Evolutionary conservation across 1,284 basidiomycete species (phyloP), one percentile per base, ranked within the genome.

Genomic region (Moesziomyces sp.): DNA sequence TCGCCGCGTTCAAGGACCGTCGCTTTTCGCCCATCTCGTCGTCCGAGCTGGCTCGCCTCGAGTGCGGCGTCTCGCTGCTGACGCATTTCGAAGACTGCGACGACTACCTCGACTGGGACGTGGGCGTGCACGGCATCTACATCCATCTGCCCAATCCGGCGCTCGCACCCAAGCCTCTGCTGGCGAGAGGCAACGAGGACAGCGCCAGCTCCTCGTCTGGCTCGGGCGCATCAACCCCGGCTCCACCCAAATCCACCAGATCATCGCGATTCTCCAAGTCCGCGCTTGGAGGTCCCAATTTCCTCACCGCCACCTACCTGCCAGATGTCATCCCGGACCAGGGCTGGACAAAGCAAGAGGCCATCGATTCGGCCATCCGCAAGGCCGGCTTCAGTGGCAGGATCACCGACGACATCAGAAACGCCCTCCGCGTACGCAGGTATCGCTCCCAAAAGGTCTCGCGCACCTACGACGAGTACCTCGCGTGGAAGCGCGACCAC

Each of bases 261-360:
- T 56, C 44, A 16, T 18, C 54, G 2, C 33, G 54, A 23, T 46
- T 50, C 13, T 52, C 49, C 2, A 58, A 23, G 43, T 33, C 26
- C 44, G 40, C 26, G 19, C 13, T 16, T 0, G 58, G 47, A 3
- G 61, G 46, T 9, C 64, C 57, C 35, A 86, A 79, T 88, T 89
- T 61, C 3, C 90, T 97, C 74, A 90, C 90, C 4, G 95, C 95
- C 3, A 96, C 93, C 0, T 99, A 97, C 84, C 88, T 99, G n/a
- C 96, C 96, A 3, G 91, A 98, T 66, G 91, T 99, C 54, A 91
- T 92, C 44, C 89, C 90, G 0, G 93, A 93, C 51, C 96, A 98
- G 85, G 94, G 93, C 3, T 99, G 96, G 96, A 89, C 90, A 62
- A 92, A 92, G 87, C 86, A 90, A 54, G 92, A 97, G 82, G 91